Percentiles rank a stretch among this genome's conserved stretches.
Evolutionary conservation across 2,329 filamentous ascomycete genomes (phyloP).

Genomic region (Hypoxylon sp.): DNA sequence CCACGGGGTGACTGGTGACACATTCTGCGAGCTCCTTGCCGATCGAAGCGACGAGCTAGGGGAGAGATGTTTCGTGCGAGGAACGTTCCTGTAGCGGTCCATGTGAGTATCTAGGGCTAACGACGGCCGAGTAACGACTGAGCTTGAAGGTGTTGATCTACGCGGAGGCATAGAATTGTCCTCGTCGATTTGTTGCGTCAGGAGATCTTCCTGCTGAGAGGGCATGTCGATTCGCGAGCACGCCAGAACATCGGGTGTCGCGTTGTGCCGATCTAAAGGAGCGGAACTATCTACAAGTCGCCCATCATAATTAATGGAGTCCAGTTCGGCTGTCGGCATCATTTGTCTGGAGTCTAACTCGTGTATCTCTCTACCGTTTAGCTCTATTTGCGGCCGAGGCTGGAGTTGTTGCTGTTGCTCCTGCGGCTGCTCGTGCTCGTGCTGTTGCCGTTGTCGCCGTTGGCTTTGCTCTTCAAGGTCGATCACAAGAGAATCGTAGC

Average conservation of each 20-base stretch:
- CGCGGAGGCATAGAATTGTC: slow-evolving; percentile 29
- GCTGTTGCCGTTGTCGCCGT: slow-evolving; percentile 41
- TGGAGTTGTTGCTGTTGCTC: slow-evolving; percentile 23
- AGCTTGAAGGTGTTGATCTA: slow-evolving; percentile 20
- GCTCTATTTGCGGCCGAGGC: slow-evolving; percentile 54
- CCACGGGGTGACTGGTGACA: slow-evolving; percentile 64
- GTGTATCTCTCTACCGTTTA: slow-evolving; percentile 64
- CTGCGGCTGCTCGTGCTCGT: slow-evolving; percentile 25
- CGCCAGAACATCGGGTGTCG: slow-evolving; percentile 8
- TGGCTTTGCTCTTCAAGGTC: slow-evolving; percentile 43
- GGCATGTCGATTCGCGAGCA: slow-evolving; percentile 11
- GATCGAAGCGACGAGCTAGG: slow-evolving; percentile 53
- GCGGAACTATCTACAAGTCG: slow-evolving; percentile 27
- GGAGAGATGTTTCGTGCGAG: slow-evolving; percentile 46
- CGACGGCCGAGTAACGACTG: slow-evolving; percentile 46
- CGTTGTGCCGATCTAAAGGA: slow-evolving; percentile 23
- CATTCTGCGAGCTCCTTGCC: slow-evolving; percentile 55
- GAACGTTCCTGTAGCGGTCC: slow-evolving; percentile 46
- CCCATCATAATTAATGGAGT: slow-evolving; percentile 46
- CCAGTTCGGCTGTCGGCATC: slow-evolving; percentile 46
- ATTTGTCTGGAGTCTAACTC: slow-evolving; percentile 66
- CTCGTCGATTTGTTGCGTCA: slow-evolving; percentile 6
- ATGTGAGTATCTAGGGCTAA: slow-evolving; percentile 50
- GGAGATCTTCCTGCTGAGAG: slow-evolving; percentile 3
- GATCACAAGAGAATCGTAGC: slow-evolving; percentile 59